Conservation (phyloP, 1,139 yeast genomes). For the Candida smagusa region DNA sequence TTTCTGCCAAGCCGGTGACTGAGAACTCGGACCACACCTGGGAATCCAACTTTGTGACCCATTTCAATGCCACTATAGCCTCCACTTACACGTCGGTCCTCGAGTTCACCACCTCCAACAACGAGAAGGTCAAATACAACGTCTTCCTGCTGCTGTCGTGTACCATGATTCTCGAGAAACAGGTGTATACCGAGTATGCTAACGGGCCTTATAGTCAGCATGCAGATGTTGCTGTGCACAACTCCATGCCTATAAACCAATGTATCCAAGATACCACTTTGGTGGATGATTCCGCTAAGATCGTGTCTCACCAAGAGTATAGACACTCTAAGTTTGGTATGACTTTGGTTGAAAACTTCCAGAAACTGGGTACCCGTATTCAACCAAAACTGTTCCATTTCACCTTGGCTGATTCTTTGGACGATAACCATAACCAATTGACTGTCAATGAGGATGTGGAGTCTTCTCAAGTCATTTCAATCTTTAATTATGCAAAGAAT, state of each 20-base stretch:
- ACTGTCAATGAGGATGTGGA: constrained; percentile 1
- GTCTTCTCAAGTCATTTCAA: not conserved
- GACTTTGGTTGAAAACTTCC: constrained; percentile 2
- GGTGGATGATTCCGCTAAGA: constrained; percentile 4
- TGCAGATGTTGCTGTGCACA: constrained; percentile 1
- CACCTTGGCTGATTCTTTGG: not conserved
- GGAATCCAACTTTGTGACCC: constrained; percentile 2
- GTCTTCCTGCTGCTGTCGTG: constrained; percentile 6
- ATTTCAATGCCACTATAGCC: constrained; percentile 2
- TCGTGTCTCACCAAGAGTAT: constrained; percentile 5
- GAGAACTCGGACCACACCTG: constrained; percentile 3
- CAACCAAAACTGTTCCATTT: constrained; percentile 4
- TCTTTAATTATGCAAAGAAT: constrained; percentile 1
- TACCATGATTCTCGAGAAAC: constrained; percentile 2
- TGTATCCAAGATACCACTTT: constrained; percentile 4
- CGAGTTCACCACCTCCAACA: constrained; percentile 1
- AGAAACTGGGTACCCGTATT: constrained; percentile 2
- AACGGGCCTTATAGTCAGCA: constrained; percentile 4
- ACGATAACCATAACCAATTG: not conserved
- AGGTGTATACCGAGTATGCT: constrained; percentile 2
- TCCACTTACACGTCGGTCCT: constrained; percentile 4
- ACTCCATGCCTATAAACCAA: constrained; percentile 1
- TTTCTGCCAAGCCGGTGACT: not conserved
- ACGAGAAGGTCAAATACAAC: constrained; percentile 1
- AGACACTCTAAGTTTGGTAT: constrained; percentile 3